These are phyloP conservation scores for Verbascum thapsus DNA, from an alignment of 257 asterid species.

Conservation along the genomic window DNA sequence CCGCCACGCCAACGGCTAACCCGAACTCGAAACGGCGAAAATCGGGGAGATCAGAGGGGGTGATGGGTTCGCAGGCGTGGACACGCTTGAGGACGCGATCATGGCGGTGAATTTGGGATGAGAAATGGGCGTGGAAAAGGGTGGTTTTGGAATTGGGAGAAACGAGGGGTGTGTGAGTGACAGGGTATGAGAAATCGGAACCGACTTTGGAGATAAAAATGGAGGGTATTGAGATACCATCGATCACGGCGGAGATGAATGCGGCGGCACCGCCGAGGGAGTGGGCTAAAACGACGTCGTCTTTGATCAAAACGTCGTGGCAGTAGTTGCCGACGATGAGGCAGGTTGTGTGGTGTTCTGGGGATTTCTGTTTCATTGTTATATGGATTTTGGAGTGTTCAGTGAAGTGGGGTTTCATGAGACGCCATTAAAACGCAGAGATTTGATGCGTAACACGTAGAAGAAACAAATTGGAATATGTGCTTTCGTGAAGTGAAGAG, in stretches of 20 bases:
- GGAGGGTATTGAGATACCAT: conserved; percentile 63
- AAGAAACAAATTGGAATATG: conserved; percentile 17
- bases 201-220: conserved; percentile 73
- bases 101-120: conserved; percentile 60
- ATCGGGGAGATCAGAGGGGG: conserved; percentile 62
- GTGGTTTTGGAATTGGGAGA: conserved; percentile 56
- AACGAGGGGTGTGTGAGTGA: conserved; percentile 50
- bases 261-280: conserved; percentile 96
- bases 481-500: conserved; percentile 25
- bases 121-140: conserved; percentile 75
- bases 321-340: conserved; percentile 89
- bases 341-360: conserved; percentile 37
- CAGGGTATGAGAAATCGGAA: conserved; percentile 63
- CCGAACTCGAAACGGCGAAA: conserved; percentile 63
- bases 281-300: conserved; percentile 60
- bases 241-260: conserved; percentile 78
- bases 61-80: conserved; percentile 60
- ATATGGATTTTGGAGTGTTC: neutral
- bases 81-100: conserved; percentile 82
- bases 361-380: conserved; percentile 23
- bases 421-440: conserved; percentile 39
- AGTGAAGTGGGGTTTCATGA: conserved; percentile 23
- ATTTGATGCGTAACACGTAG: conserved; percentile 34
- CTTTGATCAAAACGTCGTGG: conserved; percentile 82
- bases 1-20: conserved; percentile 90